Evolutionary conservation across 768 basidiomycete genomes (phyloP).

Genomic region (Sistotremastrum niveocremeum): DNA sequence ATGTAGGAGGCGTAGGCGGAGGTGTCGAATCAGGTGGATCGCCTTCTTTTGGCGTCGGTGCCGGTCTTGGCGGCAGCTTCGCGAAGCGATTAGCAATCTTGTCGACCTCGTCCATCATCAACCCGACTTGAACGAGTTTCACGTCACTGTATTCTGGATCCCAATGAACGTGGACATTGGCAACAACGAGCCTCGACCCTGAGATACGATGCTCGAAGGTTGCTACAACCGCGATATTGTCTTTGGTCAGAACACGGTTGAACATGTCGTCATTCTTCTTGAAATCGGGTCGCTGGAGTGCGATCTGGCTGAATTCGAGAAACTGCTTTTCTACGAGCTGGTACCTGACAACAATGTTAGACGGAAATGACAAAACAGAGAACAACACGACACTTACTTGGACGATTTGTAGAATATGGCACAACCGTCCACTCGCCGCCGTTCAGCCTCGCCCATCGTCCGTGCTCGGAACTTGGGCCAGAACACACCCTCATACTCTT

Average conservation of each 20-base stretch:
- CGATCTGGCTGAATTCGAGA: conserved; percentile 85
- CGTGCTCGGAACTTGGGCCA: conserved; percentile 88
- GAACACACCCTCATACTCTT: conserved; percentile 83
- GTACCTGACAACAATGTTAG: conserved; percentile 38
- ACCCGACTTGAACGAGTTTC: conserved; percentile 91
- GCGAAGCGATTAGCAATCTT: conserved; percentile 81
- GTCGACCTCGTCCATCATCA: conserved; percentile 85
- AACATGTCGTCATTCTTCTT: conserved; percentile 99
- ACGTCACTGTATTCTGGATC: conserved; percentile 87
- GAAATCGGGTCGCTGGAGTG: conserved; percentile 86
- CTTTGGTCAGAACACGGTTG: conserved; percentile 91
- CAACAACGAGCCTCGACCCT: conserved; percentile 77
- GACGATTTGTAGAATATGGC: conserved; percentile 88
- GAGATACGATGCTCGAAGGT: conserved; percentile 79
- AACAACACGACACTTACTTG: conserved; percentile 42
- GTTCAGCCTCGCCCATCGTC: conserved; percentile 82
- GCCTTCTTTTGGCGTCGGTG: conserved; percentile 17
- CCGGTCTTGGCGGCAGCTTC: conserved; percentile 57
- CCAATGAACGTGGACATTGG: conserved; percentile 90
- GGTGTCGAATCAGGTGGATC: conserved; percentile 12
- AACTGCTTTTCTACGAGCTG: conserved; percentile 86
- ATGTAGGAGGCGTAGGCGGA: conserved; percentile 46
- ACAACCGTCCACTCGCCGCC: conserved; percentile 86
- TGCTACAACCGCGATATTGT: conserved; percentile 81
- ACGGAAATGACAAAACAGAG: neutral